phyloP scores from a whole-genome alignment of 495 filamentous ascomycete genomes.

The Talaromyces adpressus region DNA sequence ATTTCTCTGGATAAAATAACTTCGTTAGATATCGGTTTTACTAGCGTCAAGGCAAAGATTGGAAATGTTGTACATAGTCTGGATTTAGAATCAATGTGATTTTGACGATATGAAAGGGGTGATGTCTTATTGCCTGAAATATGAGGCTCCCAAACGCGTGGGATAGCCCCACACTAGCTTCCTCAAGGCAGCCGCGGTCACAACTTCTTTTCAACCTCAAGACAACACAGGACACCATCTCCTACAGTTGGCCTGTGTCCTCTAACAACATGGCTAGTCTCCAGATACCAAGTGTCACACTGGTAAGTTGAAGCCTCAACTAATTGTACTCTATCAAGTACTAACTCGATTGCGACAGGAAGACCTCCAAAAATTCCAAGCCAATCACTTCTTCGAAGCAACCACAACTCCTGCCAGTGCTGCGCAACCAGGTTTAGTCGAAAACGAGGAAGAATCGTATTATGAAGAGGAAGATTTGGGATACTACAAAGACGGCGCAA shows the following conservation, averaged over 20 bases:
- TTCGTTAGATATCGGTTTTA: slow-evolving; percentile 23
- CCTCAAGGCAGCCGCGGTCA: not conserved
- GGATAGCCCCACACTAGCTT: not conserved
- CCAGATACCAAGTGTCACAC: slow-evolving; percentile 40
- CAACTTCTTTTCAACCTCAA: not conserved
- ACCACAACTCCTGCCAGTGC: slow-evolving; percentile 3
- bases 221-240: not conserved
- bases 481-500: slow-evolving; percentile 82
- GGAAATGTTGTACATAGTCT: slow-evolving; percentile 29
- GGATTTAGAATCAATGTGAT: not conserved
- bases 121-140: no score
- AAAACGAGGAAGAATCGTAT: slow-evolving; percentile 37
- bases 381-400: slow-evolving; percentile 49
- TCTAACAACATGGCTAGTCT: slow-evolving; percentile 13
- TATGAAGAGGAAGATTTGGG: slow-evolving; percentile 71
- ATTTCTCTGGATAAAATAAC: slow-evolving; percentile 20
- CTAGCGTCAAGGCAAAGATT: slow-evolving; percentile 62
- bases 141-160: not conserved
- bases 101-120: no score
- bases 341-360: slow-evolving; percentile 39
- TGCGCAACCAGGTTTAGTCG: slow-evolving; percentile 18
- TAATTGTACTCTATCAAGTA: not conserved
- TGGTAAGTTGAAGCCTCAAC: slow-evolving; percentile 28
- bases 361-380: slow-evolving; percentile 67
- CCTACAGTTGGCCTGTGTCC: not conserved